Base-by-base conservation (phyloP, 1,284 basidiomycete genomes). In the Hypsizygus ulmarius region DNA sequence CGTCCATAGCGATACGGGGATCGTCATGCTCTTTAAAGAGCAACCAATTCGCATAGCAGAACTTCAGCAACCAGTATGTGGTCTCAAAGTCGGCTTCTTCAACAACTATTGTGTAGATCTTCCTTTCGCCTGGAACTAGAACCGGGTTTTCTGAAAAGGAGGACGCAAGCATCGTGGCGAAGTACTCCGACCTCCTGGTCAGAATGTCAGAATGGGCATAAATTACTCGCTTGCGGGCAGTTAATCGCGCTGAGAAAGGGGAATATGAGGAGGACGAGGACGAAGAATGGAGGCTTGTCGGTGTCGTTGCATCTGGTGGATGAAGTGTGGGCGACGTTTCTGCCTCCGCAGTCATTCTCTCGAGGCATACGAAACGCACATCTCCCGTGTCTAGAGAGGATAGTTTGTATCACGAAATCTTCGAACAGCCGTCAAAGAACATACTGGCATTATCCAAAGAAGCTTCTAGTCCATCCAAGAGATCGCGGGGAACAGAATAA, bases 131-230 rank as follows among this genome's bases (percentile, higher is more conserved):
- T 5, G 66, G 66, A 3, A 65, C 48, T 7, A 65, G 55, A 4
- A 59, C 60, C 0, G 66, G 56, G 39, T 73, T 80, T 64, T 90
- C 87, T 4, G 79, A 65, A 60, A 90, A 93, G 0, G 81, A 78
- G 0, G 86, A 88, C 25, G 77, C 71, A 15, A 93, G 73, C 80
- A 92, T 87, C 1, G 85, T 87, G 2, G 81, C 74, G 60, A 93
- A 93, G 59, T 93, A 93, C 43, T 91, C 88, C 16, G 86, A 87
- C 16, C 89, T 71, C 9, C 77, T 74, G 36, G 70, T 79, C 15
- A 93, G 75, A 35, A 92, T 84, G 59, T 88, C 83, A 2, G 84
- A 83, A 64, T 93, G 90, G 0, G 89, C 89, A 65, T 90, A 93
- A 21, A 94, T 79, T 15, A 88, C 64, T 16, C 84, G 74, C 56